Evolutionary conservation across 73 alveolate genomes (phyloP), one percentile per base, ranked within the genome.

Genomic region (Uronychia binucleata): DNA sequence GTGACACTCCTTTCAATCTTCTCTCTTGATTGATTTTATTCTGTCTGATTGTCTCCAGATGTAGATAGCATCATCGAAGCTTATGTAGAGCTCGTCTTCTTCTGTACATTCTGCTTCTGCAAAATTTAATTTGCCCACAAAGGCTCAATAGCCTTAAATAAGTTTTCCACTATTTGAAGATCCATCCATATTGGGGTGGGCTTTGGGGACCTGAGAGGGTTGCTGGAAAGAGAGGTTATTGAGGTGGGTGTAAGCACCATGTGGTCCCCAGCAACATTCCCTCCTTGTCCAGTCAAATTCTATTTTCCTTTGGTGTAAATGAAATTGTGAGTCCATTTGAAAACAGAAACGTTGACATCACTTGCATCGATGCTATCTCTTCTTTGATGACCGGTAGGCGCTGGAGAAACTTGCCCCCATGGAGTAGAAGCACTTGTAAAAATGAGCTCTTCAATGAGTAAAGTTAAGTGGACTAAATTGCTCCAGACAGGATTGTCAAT

Each of bases 401-500:
- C 67, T 46, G n/a, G 25, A 28, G 32, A 27, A 75, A 26, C 58
- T 75, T 75, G 30, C 26, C 32, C 58, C 28, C 32, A 75, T 30
- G 25, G 28, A 26, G 28, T 26, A 1, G 74, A 74, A 57, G 77
- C 58, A 0, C 86, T 75, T 0, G 86, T 77, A 13, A 81, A 33
- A 1, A 88, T 32, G 79, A 88, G 1, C 77, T 88, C 94, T 33
- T 88, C 94, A 31, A 32, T 34, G 1, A 88, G 80, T 31, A n/a
- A 34, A 28, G 77, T 81, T 1, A 82, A 0, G 67, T 81, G 77
- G 5, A 82, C 88, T 31, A 90, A 30, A 67, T 90, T 90, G n/a
- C 76, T 32, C 96, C 96, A 90, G 32, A 77, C 59, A 0, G 95
- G 91, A 28, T 76, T 30, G 75, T 90, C 85, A 27, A 78, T 58